Evolutionary conservation across 495 filamentous ascomycete species (phyloP).

Genomic region (Penicillium turbatum): DNA sequence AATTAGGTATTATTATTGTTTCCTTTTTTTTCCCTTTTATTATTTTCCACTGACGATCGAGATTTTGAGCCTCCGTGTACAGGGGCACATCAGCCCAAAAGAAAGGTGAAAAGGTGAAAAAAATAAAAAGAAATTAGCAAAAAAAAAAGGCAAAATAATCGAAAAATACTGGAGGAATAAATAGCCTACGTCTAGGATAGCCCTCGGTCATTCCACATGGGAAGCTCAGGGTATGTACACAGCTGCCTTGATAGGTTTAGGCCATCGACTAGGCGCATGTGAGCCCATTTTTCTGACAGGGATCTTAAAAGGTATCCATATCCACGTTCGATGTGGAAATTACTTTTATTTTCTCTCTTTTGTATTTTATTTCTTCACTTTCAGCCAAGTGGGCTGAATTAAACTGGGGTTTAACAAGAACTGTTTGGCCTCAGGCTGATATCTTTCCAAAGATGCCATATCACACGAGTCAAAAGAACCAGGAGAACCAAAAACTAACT

Average conservation of each 20-base stretch:
- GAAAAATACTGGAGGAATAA: not conserved
- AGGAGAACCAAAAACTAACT: too few species aligned
- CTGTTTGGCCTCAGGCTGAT: not conserved
- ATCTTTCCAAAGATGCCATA: not conserved
- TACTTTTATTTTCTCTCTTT: not conserved
- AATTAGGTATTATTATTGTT: not conserved
- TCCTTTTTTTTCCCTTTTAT: constrained; percentile 2
- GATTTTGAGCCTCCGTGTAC: constrained; percentile 26
- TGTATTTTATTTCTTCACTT: not conserved
- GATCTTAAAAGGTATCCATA: not conserved
- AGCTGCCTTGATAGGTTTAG: constrained; percentile 23
- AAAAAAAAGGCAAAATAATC: not conserved
- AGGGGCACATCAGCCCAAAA: constrained; percentile 6
- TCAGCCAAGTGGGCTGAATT: not conserved
- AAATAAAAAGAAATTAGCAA: not conserved
- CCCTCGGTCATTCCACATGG: constrained; percentile 2
- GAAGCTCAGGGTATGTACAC: constrained; percentile 8
- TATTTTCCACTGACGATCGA: constrained; percentile 20
- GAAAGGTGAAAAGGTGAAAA: not conserved
- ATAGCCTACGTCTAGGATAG: constrained; percentile 4
- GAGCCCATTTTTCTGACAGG: not conserved
- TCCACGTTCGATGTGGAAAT: not conserved
- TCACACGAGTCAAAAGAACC: not conserved
- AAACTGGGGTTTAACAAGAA: not conserved
- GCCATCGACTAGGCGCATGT: not conserved